Evolutionary conservation across 768 basidiomycete species (phyloP).

Genomic region (Podaxis carcinomalis): DNA sequence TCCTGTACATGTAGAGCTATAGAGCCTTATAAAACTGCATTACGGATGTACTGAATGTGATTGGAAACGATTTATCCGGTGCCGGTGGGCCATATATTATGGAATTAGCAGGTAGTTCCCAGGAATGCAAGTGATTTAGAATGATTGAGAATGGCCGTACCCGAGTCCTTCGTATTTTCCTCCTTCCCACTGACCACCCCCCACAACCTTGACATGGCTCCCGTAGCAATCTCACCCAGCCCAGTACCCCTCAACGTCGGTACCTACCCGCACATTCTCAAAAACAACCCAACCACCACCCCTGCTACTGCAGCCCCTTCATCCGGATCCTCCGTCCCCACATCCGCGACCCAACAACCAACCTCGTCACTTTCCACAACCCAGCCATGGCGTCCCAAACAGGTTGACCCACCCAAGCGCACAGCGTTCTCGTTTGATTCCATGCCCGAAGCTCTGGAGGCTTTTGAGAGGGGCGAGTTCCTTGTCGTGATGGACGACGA

Average conservation of each 20-base stretch:
- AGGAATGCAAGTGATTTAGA: neutral
- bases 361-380: conserved; percentile 4
- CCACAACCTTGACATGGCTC: conserved; percentile 23
- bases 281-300: conserved; percentile 12
- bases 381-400: conserved; percentile 32
- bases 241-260: neutral
- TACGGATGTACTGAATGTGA: neutral
- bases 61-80: neutral
- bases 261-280: conserved; percentile 7
- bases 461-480: conserved; percentile 80
- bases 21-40: neutral
- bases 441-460: conserved; percentile 73
- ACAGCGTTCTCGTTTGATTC: conserved; percentile 67
- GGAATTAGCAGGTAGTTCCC: conserved; percentile 18
- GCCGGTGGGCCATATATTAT: neutral
- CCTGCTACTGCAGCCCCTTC: conserved; percentile 5
- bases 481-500: conserved; percentile 98
- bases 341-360: conserved; percentile 15
- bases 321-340: conserved; percentile 13
- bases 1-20: conserved; percentile 1
- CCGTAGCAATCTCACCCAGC: conserved; percentile 21
- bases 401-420: conserved; percentile 25
- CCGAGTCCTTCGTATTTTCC: conserved; percentile 14
- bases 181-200: conserved; percentile 6
- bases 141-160: conserved; percentile 1